Conservation (phyloP, 2,329 filamentous ascomycete genomes). For the Arthrobotrys iridis region DNA sequence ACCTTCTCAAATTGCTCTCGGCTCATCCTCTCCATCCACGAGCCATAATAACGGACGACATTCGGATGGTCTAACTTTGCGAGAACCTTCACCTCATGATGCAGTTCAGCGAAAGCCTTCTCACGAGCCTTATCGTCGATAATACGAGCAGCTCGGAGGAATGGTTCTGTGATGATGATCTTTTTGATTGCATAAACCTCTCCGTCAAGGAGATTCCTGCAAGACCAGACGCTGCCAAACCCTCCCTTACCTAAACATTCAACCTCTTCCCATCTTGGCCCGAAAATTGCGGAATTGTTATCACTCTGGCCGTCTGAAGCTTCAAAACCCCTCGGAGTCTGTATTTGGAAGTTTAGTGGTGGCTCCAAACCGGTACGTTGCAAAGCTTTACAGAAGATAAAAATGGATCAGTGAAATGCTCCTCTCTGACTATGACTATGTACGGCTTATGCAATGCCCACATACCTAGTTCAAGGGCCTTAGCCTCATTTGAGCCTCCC, state of each 20-base stretch:
- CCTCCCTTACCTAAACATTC: constrained; percentile 72
- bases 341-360: constrained; percentile 16
- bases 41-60: constrained; percentile 73
- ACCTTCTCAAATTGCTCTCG: constrained; percentile 42
- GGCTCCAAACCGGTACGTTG: constrained; percentile 13
- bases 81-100: constrained; percentile 70
- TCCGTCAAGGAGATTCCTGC: constrained; percentile 70
- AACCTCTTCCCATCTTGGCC: constrained; percentile 63
- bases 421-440: background rate
- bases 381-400: background rate
- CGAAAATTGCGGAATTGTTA: constrained; percentile 18
- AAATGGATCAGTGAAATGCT: background rate
- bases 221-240: constrained; percentile 73
- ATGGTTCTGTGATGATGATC: constrained; percentile 68
- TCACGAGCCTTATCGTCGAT: constrained; percentile 66
- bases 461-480: constrained; percentile 29
- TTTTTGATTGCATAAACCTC: constrained; percentile 74
- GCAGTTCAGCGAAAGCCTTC: constrained; percentile 62
- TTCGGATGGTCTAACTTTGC: constrained; percentile 73
- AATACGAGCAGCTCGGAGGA: constrained; percentile 61
- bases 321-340: constrained; percentile 37
- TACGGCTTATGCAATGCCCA: background rate
- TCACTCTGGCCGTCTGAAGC: background rate
- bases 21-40: constrained; percentile 68
- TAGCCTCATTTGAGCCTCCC: constrained; percentile 22